Base-by-base conservation (phyloP, 1,284 basidiomycete species). In the Melanopsichium pennsylvanicum region DNA sequence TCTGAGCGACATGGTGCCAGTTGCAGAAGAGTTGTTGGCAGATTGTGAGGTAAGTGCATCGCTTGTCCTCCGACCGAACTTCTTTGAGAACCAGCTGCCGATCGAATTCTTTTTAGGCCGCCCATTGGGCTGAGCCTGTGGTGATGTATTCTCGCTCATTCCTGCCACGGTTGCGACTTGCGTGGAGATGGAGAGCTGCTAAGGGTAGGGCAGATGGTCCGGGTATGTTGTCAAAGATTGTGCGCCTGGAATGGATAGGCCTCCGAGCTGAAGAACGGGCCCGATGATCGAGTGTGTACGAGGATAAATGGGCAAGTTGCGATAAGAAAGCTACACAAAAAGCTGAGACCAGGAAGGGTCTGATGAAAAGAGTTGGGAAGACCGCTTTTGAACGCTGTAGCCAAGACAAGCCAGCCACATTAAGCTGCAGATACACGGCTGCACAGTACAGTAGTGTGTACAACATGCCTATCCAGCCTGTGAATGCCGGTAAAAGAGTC, bases 61-160 rank as follows among this genome's bases (percentile, higher is more conserved):
- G 51, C 54, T 70, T 1, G 50, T 36, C 23, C 64, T 40, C 19
- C 52, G 35, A 10, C 68, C 71, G 40, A 75, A 75, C 47, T 70
- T 73, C 13, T 67, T 64, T 3, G 69, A 60, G 37, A 75, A 75
- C 68, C 68, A 70, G 42, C 54, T 70, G 23, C 68, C 68, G 34
- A 70, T 66, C 29, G 62, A 57, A 44, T 66, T 66, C 43, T 70
- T 66, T 40, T 66, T 66, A 11, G 36, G 46, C 16, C 62, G 57
- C 18, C 40, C 52, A n/a, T 40, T 23, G 10, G 33, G 37, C 32
- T 47, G 52, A 22, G 35, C 16, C 26, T 35, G 52, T n/a, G 52
- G 21, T 16, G 60, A 36, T 23, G 54, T 32, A 47, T 44, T 36
- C 29, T 36, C 45, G 29, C 41, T 45, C 38, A 56, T 42, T 12